Conservation (phyloP, 1,139 yeast species). For the Hyphopichia khmerensis region DNA sequence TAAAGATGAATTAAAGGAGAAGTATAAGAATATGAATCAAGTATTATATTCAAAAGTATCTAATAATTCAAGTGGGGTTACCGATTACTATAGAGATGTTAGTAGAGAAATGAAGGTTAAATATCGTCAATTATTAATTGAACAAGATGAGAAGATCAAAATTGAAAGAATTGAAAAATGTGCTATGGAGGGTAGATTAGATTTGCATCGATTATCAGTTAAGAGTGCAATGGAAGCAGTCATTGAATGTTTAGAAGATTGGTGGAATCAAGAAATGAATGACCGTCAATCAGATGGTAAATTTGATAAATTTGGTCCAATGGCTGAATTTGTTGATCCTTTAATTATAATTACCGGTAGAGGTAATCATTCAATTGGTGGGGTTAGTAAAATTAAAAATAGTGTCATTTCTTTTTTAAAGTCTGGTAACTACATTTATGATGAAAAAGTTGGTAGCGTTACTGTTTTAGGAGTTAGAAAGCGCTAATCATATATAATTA, state of each 20-base stretch:
- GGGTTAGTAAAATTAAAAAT: slow-evolving; percentile 43
- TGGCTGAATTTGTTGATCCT: slow-evolving; percentile 33
- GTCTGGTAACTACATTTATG: slow-evolving; percentile 33
- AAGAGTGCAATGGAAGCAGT: slow-evolving; percentile 41
- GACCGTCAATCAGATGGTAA: slow-evolving; percentile 40
- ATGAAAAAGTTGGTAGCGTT: slow-evolving; percentile 47
- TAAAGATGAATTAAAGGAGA: not conserved
- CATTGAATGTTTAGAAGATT: slow-evolving; percentile 29
- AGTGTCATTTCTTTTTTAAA: slow-evolving; percentile 37
- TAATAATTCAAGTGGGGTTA: not conserved
- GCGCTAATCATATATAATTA: too few species aligned
- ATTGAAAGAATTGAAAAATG: not conserved
- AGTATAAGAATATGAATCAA: slow-evolving; percentile 2
- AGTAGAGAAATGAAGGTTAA: not conserved
- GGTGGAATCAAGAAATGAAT: slow-evolving; percentile 57
- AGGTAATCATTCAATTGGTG: slow-evolving; percentile 60
- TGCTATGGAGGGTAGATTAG: slow-evolving; percentile 27
- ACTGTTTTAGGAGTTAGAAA: slow-evolving; percentile 35
- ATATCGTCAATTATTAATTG: not conserved
- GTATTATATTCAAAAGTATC: not conserved
- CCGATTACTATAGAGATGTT: not conserved
- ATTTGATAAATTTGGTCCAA: slow-evolving; percentile 25
- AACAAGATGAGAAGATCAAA: not conserved
- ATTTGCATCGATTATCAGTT: slow-evolving; percentile 52
- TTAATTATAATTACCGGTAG: slow-evolving; percentile 56